Evolutionary conservation across 2,329 filamentous ascomycete genomes (phyloP).

Genomic region (Diaporthe helianthi): DNA sequence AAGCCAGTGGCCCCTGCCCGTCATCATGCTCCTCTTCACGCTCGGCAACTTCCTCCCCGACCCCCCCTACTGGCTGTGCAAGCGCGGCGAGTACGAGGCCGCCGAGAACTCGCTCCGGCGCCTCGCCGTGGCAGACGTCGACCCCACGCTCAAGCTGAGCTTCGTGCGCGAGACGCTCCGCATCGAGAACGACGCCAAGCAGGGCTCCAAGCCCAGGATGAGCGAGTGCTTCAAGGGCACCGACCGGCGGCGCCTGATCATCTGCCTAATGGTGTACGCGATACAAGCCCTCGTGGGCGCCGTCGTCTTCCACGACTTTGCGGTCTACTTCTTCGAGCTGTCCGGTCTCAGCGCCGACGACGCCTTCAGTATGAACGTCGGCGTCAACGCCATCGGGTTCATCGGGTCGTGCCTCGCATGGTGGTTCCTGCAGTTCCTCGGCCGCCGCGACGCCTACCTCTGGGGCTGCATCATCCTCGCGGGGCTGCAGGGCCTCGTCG

Average conservation of each 20-base stretch:
- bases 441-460: constrained; percentile 49
- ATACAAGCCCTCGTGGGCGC: constrained; percentile 42
- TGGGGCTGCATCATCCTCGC: constrained; percentile 45
- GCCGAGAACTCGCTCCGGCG: constrained; percentile 20
- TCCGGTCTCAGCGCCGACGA: constrained; percentile 41
- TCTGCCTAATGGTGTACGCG: constrained; percentile 39
- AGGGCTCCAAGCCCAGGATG: constrained; percentile 33
- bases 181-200: constrained; percentile 37
- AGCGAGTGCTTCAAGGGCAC: constrained; percentile 39
- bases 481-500: constrained; percentile 46
- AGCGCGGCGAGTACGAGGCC: constrained; percentile 19
- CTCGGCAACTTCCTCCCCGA: constrained; percentile 17
- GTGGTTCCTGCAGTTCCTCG: constrained; percentile 46
- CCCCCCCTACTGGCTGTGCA: constrained; percentile 31
- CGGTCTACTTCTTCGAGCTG: constrained; percentile 41
- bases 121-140: constrained; percentile 29
- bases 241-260: constrained; percentile 40
- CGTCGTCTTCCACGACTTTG: constrained; percentile 42
- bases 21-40: constrained; percentile 27
- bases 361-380: constrained; percentile 50
- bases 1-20: constrained; percentile 26
- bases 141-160: constrained; percentile 40
- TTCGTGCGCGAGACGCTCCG: constrained; percentile 42
- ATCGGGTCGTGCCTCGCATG: constrained; percentile 50
- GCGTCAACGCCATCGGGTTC: constrained; percentile 50